Conservation (phyloP, 106 monocot species). For the Acorus calamus region DNA sequence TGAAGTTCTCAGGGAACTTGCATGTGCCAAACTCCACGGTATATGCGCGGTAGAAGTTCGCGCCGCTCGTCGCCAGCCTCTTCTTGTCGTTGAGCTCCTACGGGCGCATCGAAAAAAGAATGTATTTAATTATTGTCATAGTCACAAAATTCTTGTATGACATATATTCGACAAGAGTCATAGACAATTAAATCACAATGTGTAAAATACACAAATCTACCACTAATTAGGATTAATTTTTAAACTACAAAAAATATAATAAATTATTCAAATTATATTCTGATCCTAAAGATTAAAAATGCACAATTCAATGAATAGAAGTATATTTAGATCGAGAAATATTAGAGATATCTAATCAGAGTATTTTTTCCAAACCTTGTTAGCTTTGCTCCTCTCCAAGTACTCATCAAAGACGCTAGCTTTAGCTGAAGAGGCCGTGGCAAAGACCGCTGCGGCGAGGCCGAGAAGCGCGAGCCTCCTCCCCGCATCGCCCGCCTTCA, state of each 20-base stretch:
- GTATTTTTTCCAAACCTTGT: constrained; percentile 46
- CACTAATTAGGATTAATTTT: too few species aligned
- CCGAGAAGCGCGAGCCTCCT: constrained; percentile 64
- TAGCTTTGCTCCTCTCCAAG: constrained; percentile 93
- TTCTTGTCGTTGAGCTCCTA: constrained; percentile 98
- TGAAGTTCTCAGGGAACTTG: constrained; percentile 98
- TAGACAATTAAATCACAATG: too few species aligned
- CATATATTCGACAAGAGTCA: too few species aligned
- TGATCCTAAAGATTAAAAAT: neutral
- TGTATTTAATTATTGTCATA: neutral
- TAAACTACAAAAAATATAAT: too few species aligned
- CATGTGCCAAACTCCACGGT: constrained; percentile 86
- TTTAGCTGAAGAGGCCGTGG: constrained; percentile 47
- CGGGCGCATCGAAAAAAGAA: neutral
- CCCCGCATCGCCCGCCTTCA: constrained; percentile 22
- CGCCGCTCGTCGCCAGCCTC: constrained; percentile 87
- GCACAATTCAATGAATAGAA: neutral
- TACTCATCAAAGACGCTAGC: constrained; percentile 83
- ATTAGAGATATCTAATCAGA: neutral
- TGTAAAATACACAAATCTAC: too few species aligned
- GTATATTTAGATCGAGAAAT: neutral
- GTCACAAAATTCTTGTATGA: too few species aligned
- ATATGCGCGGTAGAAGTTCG: constrained; percentile 92
- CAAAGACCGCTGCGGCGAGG: constrained; percentile 55
- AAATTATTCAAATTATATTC: too few species aligned